Evolutionary conservation across 225 moss, liverwort and hornwort genomes (phyloP), one percentile per base, ranked within the genome.

Genomic region (Antitrichia curtipendula): DNA sequence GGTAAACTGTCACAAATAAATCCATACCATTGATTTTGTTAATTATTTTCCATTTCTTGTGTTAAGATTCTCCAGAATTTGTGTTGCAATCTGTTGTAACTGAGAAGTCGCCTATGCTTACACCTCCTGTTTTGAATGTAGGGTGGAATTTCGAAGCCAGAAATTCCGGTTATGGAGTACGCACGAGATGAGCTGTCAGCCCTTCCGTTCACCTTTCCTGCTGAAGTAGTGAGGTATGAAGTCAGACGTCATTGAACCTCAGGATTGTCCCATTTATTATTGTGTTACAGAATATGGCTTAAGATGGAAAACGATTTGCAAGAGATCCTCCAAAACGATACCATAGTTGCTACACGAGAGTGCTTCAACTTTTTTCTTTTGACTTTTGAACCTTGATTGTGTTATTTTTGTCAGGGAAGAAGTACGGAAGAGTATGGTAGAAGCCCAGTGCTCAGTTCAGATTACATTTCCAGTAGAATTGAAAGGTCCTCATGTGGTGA

Each of bases 391-490:
- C 13, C 56, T 78, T 59, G 84, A 29, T 80, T 83, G 56, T 80
- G 18, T 60, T 58, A 58, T 65, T 40, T 81, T 92, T 85, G 22
- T 58, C 95, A 98, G 98, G 91, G 96, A 98, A 91, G 98, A 98
- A 91, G 98, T 98, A 40, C 94, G 94, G 66, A 95, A 90, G 84
- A 90, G 94, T 82, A 98, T 98, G 98, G 95, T 98, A 75, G 96
- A 98, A 90, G 96, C 96, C 57, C 98, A 98, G 81, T 98, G 96
- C 88, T 95, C 98, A 82, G 96, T 96, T 86, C 98, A 96, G 91
- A 92, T 98, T 69, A 98, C 98, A 18, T 98, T 98, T 90, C 98
- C 98, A 89, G 94, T 98, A 83, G 94, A 98, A 87, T 90, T 98
- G 88, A 95, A 94, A 88, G 98, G 92, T 70, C 93, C 93, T 87